Conservation (phyloP, 2,329 filamentous ascomycete species). For the Plenodomus biglobosus region DNA sequence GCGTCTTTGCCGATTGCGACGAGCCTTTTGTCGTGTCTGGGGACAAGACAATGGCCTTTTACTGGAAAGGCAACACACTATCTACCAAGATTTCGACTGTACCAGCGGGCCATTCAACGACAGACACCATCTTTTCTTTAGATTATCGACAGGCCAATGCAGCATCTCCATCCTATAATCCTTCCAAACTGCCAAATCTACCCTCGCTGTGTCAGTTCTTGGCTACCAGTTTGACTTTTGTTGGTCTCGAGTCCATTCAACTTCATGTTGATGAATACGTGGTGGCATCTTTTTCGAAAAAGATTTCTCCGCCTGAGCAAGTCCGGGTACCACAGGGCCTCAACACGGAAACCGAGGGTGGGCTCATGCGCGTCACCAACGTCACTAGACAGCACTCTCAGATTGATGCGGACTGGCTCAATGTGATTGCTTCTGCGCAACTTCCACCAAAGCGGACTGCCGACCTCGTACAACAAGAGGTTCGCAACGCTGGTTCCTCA, state of each 20-base stretch:
- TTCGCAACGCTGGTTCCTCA: slow-evolving; percentile 38
- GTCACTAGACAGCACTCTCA: slow-evolving; percentile 86
- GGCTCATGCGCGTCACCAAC: slow-evolving; percentile 80
- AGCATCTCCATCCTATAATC: slow-evolving; percentile 41
- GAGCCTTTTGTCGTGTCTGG: slow-evolving; percentile 96
- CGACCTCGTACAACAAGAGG: slow-evolving; percentile 39
- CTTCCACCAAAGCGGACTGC: slow-evolving; percentile 47
- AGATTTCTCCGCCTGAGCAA: slow-evolving; percentile 73
- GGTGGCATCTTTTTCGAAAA: slow-evolving; percentile 78
- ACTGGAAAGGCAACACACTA: slow-evolving; percentile 98
- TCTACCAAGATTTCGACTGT: slow-evolving; percentile 86
- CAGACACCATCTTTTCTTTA: slow-evolving; percentile 86
- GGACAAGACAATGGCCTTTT: slow-evolving; percentile 93
- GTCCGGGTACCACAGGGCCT: slow-evolving; percentile 76
- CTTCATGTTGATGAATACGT: slow-evolving; percentile 88
- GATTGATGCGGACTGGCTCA: slow-evolving; percentile 89
- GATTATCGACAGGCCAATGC: slow-evolving; percentile 83
- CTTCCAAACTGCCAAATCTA: slow-evolving; percentile 79
- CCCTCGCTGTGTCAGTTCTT: slow-evolving; percentile 88
- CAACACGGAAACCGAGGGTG: slow-evolving; percentile 79
- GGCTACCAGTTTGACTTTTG: slow-evolving; percentile 93
- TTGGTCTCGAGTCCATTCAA: slow-evolving; percentile 83
- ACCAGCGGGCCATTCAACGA: slow-evolving; percentile 64
- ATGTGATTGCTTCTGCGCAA: slow-evolving; percentile 80
- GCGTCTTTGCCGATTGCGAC: slow-evolving; percentile 96